Conservation (phyloP, 345 rosid species). For the Rubroshorea leprosula region DNA sequence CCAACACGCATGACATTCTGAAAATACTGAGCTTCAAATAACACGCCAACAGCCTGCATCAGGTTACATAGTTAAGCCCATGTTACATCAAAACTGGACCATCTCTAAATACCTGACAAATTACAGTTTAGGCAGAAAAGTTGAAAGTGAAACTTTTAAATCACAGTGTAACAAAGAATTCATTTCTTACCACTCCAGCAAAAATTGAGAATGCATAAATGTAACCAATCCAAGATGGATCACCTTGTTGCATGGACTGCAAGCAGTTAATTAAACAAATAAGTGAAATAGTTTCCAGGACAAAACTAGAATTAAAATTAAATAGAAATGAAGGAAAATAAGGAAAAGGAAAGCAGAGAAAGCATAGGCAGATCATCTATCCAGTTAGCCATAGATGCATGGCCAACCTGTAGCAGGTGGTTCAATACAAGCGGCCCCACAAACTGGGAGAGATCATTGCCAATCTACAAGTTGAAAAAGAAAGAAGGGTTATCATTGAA, state of each 20-base stretch:
- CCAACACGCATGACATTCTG: conserved; percentile 99
- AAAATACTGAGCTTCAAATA: conserved; percentile 95
- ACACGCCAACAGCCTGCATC: conserved; percentile 79
- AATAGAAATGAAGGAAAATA: background rate
- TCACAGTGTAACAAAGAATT: conserved; percentile 10
- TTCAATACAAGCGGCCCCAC: conserved; percentile 89
- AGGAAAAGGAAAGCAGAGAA: background rate
- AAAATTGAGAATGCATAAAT: conserved; percentile 86
- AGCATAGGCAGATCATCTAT: conserved; percentile 2
- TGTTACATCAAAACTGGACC: background rate
- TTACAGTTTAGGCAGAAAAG: background rate
- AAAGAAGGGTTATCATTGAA: conserved; percentile 8
- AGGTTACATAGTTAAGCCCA: conserved; percentile 1
- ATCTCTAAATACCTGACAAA: background rate
- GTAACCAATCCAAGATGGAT: conserved; percentile 93
- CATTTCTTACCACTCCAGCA: conserved; percentile 82
- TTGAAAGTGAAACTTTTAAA: background rate
- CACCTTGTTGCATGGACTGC: conserved; percentile 98
- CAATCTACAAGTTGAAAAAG: conserved; percentile 44
- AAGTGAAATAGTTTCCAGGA: conserved; percentile 13
- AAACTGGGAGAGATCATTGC: conserved; percentile 90
- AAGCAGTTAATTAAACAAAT: conserved; percentile 21
- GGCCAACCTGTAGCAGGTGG: conserved; percentile 72
- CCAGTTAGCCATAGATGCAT: conserved; percentile 13
- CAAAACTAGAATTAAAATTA: background rate